These are phyloP conservation scores for Furcasterigmium sp. DNA, from an alignment of 2,329 filamentous ascomycete genomes.

Conservation along the genomic window DNA sequence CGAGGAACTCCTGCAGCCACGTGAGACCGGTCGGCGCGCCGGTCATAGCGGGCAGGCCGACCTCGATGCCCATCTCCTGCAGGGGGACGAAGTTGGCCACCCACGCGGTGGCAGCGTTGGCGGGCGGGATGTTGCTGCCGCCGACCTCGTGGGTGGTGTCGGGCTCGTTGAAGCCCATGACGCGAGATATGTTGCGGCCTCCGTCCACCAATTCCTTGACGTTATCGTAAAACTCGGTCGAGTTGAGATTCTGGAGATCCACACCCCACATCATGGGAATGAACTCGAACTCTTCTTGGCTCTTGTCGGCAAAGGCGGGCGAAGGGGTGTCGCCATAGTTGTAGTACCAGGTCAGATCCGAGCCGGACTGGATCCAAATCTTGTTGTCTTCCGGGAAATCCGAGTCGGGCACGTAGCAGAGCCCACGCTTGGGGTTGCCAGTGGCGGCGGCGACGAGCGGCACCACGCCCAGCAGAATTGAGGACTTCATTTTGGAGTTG, in stretches of 20 bases:
- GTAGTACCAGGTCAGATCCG: conserved; percentile 77
- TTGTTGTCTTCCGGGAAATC: conserved; percentile 55
- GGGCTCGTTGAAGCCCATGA: conserved; percentile 78
- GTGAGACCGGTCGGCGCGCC: conserved; percentile 52
- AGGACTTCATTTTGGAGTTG: background rate
- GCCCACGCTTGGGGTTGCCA: conserved; percentile 61
- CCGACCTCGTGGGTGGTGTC: conserved; percentile 52
- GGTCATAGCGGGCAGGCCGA: conserved; percentile 68
- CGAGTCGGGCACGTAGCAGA: conserved; percentile 59
- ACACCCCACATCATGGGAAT: conserved; percentile 78
- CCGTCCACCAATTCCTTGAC: conserved; percentile 50
- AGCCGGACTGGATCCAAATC: conserved; percentile 53
- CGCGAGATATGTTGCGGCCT: conserved; percentile 56
- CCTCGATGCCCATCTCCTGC: conserved; percentile 54
- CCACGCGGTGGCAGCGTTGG: conserved; percentile 62
- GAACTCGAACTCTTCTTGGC: conserved; percentile 60
- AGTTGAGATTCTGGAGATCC: conserved; percentile 32
- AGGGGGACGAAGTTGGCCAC: conserved; percentile 67
- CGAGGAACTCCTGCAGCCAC: conserved; percentile 50
- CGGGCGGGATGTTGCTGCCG: conserved; percentile 57
- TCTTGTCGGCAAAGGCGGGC: conserved; percentile 36
- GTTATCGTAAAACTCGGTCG: conserved; percentile 55
- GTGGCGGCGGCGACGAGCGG: conserved; percentile 20
- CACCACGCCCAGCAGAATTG: conserved; percentile 14
- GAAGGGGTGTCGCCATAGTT: conserved; percentile 63